Base-by-base conservation (phyloP, 73 alveolate species). In the Stentor coeruleus region DNA sequence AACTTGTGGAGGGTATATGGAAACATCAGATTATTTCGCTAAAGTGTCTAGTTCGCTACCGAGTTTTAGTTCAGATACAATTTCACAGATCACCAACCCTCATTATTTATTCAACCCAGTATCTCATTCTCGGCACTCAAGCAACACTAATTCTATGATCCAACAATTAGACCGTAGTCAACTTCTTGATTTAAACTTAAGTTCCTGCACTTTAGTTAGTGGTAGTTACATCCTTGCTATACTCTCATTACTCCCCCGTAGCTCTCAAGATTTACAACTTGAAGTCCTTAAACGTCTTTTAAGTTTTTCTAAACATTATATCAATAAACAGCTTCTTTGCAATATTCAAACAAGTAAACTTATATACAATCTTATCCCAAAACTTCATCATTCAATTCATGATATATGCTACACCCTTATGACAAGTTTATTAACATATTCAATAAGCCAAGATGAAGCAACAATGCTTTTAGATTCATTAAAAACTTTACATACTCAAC, bases 391-490 rank as follows among this genome's bases (percentile, higher is more conserved):
- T 20, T 26, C 79, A 1, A 40, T 31, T 11, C 40, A 20, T 20
- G 36, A 20, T 0, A 26, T 20, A 11, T 66, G 79, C 2, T 66
- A 20, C n/a, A 26, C n/a, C 1, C 42, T 66, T 20, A 28, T 66
- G 37, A 31, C n/a, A 40, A 20, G n/a, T 11, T 20, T 31, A 11
- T 26, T 66, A 15, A 26, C 79, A 26, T 66, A 66, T 40, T 66
- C 79, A 66, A 40, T 66, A 33, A 66, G 79, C 39, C n/a, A 66
- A 33, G 79, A 66, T 28, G 79, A 66, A 2, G 79, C 79, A 37
- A 40, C 40, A 2, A 20, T 66, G n/a, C 2, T 66, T 37, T 26
- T 66, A 33, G 40, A 66, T 1, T 14, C 37, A 1, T 20, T 66
- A 1, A 26, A 20, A 20, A 26, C n/a, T 33, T 26, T 11, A 2